Conservation (phyloP, 108 stramenopile genomes). For the Nitzschia palea region DNA sequence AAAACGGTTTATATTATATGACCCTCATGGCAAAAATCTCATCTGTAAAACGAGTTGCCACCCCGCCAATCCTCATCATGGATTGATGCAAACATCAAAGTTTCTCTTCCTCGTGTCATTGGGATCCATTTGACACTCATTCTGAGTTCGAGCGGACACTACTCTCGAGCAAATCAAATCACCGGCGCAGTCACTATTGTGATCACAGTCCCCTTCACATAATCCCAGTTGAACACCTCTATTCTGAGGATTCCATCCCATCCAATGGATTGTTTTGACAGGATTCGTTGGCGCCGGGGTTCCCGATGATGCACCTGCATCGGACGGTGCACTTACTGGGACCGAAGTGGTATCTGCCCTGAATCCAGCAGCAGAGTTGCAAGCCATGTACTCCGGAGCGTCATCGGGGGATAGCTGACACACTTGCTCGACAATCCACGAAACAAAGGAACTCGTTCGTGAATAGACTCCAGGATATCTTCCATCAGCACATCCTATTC, state of each 20-base stretch:
- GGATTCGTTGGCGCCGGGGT: not conserved
- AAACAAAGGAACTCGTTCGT: conserved; percentile 50
- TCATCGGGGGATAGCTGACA: conserved; percentile 37
- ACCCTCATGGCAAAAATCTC: no score
- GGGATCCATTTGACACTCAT: no score
- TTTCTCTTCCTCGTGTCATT: not conserved
- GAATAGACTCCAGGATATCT: conserved; percentile 61
- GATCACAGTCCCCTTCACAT: conserved; percentile 48
- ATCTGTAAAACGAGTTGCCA: no score
- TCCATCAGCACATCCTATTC: conserved; percentile 33
- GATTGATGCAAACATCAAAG: conserved; percentile 16
- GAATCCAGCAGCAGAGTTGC: no score
- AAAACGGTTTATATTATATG: no score
- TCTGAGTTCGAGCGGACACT: no score
- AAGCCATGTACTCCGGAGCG: conserved; percentile 23
- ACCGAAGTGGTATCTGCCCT: no score
- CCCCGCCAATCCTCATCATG: no score
- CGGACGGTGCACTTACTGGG: not conserved
- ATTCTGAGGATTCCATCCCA: not conserved
- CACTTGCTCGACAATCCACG: conserved; percentile 60
- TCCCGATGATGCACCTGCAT: not conserved
- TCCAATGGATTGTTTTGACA: no score
- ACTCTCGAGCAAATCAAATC: conserved; percentile 31
- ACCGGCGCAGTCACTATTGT: conserved; percentile 30
- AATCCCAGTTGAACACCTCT: conserved; percentile 4